A percentile compares a stretch with the other conserved stretches of the same genome.
These are phyloP conservation scores for Heritiera littoralis DNA, from an alignment of 345 rosid species.

Conservation along the genomic window DNA sequence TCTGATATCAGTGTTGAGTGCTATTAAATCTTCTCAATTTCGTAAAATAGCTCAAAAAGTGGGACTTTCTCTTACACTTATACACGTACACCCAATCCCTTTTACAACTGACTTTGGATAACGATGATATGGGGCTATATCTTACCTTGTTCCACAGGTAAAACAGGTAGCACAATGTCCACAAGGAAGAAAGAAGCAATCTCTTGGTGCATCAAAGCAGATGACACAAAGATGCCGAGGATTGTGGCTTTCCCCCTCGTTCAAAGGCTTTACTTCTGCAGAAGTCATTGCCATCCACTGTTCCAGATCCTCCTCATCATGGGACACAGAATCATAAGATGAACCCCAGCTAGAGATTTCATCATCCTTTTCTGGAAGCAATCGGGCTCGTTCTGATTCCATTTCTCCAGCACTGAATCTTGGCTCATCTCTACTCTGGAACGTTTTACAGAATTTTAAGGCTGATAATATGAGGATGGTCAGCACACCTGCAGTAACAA, in stretches of 20 bases:
- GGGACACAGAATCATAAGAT: constrained; percentile 52
- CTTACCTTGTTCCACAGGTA: constrained; percentile 60
- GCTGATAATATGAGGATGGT: constrained; percentile 38
- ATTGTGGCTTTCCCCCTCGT: constrained; percentile 42
- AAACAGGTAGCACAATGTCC: constrained; percentile 68
- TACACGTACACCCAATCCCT: no score
- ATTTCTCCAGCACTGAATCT: constrained; percentile 20
- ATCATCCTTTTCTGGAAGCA: constrained; percentile 51
- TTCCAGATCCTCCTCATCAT: constrained; percentile 46
- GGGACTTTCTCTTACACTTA: no score
- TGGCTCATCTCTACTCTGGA: constrained; percentile 20
- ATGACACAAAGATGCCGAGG: constrained; percentile 34
- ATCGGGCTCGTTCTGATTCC: constrained; percentile 37
- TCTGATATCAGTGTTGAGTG: no score
- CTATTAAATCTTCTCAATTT: no score
- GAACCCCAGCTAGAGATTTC: constrained; percentile 53
- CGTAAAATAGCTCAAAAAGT: no score
- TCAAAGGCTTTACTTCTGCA: constrained; percentile 24
- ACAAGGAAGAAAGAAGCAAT: constrained; percentile 72
- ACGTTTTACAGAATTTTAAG: constrained; percentile 31
- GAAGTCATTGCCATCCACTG: constrained; percentile 27
- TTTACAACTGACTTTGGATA: no score
- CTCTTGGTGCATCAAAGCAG: constrained; percentile 54
- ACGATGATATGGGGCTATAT: neutral
- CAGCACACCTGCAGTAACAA: constrained; percentile 42